These are phyloP conservation scores for Wallacemonas sp. DNA, from an alignment of 208 protist genomes.

Conservation along the genomic window DNA sequence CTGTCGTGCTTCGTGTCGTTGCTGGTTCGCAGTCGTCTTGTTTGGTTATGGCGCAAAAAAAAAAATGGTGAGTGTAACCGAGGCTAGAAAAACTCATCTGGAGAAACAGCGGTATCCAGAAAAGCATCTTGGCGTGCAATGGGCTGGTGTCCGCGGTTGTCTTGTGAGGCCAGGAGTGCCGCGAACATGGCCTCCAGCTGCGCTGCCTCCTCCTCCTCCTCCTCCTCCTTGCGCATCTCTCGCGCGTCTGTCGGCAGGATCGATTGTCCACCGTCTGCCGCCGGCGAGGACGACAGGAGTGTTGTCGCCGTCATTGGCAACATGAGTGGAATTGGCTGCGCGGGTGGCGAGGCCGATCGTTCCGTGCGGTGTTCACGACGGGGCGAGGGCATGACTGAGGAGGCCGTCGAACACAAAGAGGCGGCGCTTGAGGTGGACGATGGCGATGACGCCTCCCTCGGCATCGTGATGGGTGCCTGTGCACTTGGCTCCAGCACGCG, in stretches of 20 bases:
- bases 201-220: not conserved
- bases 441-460: not conserved
- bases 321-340: not conserved
- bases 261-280: too few relatives aligned
- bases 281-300: not conserved
- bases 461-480: constrained; percentile 2
- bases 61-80: not conserved
- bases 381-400: not conserved
- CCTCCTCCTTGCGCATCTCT: too few relatives aligned
- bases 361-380: too few relatives aligned
- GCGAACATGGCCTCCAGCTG: not conserved
- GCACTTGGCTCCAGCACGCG: not conserved
- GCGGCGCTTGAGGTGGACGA: not conserved
- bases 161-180: not conserved
- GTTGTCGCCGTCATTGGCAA: not conserved
- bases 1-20: too few relatives aligned
- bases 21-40: too few relatives aligned
- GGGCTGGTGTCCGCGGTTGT: not conserved
- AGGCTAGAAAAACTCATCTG: not conserved
- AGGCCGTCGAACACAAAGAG: too few relatives aligned
- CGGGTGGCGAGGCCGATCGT: too few relatives aligned
- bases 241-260: too few relatives aligned
- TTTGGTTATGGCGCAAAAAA: too few relatives aligned
- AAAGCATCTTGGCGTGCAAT: not conserved
- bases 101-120: not conserved